Evolutionary conservation across 1,139 yeast species (phyloP), one percentile per base, ranked within the genome.

Genomic region (Kluyveromyces marxianus): DNA sequence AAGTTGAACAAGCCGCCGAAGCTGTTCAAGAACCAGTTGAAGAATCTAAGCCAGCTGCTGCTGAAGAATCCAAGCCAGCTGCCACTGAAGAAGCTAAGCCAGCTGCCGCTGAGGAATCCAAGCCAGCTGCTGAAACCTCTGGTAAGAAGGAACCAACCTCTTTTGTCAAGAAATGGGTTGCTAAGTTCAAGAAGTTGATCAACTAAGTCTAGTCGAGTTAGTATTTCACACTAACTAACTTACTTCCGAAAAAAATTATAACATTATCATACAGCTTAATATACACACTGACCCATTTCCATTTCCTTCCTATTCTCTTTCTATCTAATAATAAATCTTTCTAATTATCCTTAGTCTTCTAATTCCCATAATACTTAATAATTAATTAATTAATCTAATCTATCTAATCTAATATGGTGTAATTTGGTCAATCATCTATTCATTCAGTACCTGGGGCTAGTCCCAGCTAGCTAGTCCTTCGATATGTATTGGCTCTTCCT

Each of bases 1-100:
- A 62, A 28, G 61, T 70, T 44, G 72, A 70, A 4, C 72, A 72
- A 4, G 63, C 67, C n/a, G 32, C 3, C 6, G 48, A 46, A 41
- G 45, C 50, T 3, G 50, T 54, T 14, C 50, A 51, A 46, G 54
- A 54, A 46, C 52, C 53, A 29, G 56, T 60, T 41, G 53, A 53
- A 62, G 59, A 46, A 47, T 51, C 41, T 39, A 24, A 43, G 28
- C 45, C 42, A 41, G 41, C 36, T 30, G 47, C 46, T 31, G 44
- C 46, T 26, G 39, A 45, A 44, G 43, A 56, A 52, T 42, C 35
- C 37, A 8, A 46, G 51, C 36, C 54, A 50, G 33, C 42, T 44
- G 37, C 44, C 25, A 24, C 25, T 21, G 26, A 21, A 6, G 37
- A 35, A 35, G 26, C 14, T 10, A 26, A 5, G 25, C 37, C 14